These are phyloP conservation scores for Quercus lobata DNA, from an alignment of 331 rosid genomes.

Conservation along the genomic window DNA sequence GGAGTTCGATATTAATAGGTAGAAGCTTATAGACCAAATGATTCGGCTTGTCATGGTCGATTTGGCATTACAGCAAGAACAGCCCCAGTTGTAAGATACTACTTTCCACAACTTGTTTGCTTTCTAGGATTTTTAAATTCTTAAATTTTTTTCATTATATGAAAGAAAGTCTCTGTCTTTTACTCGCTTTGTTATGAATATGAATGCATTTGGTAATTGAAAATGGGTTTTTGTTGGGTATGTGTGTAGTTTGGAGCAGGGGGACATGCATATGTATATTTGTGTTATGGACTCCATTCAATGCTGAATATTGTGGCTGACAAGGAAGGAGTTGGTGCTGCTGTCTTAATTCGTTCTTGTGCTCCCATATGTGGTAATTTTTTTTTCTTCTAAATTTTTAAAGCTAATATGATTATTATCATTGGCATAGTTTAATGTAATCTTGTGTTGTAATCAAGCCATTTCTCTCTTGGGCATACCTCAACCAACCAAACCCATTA, in stretches of 20 bases:
- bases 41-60: conserved; percentile 85
- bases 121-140: too few species aligned
- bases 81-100: conserved; percentile 73
- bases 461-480: too few species aligned
- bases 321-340: conserved; percentile 83
- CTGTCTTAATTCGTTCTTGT: conserved; percentile 86
- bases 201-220: not conserved
- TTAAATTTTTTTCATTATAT: too few species aligned
- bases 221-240: conserved; percentile 5
- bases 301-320: conserved; percentile 94
- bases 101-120: not conserved
- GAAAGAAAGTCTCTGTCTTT: too few species aligned
- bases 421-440: not conserved
- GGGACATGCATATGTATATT: conserved; percentile 86
- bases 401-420: not conserved
- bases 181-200: not conserved
- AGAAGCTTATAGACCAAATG: conserved; percentile 86
- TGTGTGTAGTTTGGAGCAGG: conserved; percentile 75
- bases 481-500: too few species aligned
- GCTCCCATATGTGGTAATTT: conserved; percentile 75
- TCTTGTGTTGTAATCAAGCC: not conserved
- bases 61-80: conserved; percentile 89
- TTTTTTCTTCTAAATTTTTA: not conserved
- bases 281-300: conserved; percentile 79
- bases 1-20: conserved; percentile 30